A percentile compares a stretch with the other conserved stretches of the same genome.
Conservation (phyloP, 441 rosid genomes). For the Adansonia grandidieri region DNA sequence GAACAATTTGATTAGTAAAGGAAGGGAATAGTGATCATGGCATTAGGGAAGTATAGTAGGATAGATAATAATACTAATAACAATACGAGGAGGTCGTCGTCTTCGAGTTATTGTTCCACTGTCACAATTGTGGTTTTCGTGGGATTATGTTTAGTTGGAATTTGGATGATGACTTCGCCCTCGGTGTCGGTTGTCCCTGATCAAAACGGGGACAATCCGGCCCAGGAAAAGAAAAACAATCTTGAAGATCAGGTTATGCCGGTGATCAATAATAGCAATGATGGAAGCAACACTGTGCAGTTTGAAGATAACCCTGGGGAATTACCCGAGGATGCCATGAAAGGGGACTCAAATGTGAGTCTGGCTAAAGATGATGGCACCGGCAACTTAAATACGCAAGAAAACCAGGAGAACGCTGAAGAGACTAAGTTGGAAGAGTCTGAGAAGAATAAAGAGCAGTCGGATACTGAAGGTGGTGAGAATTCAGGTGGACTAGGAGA, state of each 20-base stretch:
- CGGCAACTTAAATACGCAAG: constrained; percentile 32
- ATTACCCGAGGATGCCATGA: constrained; percentile 59
- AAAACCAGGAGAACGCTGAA: constrained; percentile 43
- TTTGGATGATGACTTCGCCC: constrained; percentile 95
- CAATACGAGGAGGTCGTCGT: constrained; percentile 44
- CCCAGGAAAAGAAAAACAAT: constrained; percentile 56
- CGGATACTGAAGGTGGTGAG: constrained; percentile 47
- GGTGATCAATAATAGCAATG: constrained; percentile 40
- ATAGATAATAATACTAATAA: constrained; percentile 56
- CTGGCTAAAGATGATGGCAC: constrained; percentile 36
- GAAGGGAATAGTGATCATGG: constrained; percentile 47
- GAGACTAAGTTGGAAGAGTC: constrained; percentile 37
- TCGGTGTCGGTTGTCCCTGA: constrained; percentile 64
- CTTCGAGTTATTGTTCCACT: constrained; percentile 73
- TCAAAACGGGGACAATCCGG: constrained; percentile 53
- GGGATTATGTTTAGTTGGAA: constrained; percentile 83
- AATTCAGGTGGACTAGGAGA: constrained; percentile 47
- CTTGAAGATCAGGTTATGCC: constrained; percentile 46
- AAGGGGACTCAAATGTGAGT: constrained; percentile 46
- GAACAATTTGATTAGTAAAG: constrained; percentile 19
- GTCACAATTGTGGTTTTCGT: constrained; percentile 77
- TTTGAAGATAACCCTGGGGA: constrained; percentile 62
- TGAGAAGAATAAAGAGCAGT: constrained; percentile 42
- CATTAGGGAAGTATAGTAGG: constrained; percentile 68
- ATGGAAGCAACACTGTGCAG: constrained; percentile 42